Conservation (phyloP, 75 land plant genomes). For the Larix kaempferi region DNA sequence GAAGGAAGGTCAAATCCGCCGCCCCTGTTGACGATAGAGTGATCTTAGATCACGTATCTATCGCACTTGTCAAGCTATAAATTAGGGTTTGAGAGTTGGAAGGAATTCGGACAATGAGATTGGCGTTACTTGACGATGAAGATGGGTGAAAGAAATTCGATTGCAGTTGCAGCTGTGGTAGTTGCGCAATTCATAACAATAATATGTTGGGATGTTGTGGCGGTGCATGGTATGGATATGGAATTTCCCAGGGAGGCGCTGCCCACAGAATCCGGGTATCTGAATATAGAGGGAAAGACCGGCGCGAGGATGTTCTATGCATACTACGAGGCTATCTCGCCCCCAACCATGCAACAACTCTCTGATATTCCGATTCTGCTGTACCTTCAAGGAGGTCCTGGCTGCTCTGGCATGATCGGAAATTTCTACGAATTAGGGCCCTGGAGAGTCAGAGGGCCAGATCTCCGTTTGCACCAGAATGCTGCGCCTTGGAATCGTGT, state of each 20-base stretch:
- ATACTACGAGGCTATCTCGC: slow-evolving; percentile 69
- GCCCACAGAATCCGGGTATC: slow-evolving; percentile 79
- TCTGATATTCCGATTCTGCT: slow-evolving; percentile 51
- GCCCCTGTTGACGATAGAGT: too few relatives aligned
- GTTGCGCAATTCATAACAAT: background rate
- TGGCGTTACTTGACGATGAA: too few relatives aligned
- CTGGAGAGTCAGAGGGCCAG: slow-evolving; percentile 50
- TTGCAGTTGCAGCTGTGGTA: background rate
- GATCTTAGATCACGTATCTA: too few relatives aligned
- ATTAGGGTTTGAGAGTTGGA: too few relatives aligned
- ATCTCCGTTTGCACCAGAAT: slow-evolving; percentile 17
- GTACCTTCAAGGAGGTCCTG: slow-evolving; percentile 94
- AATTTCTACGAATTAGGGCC: slow-evolving; percentile 86
- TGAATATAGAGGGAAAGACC: slow-evolving; percentile 34
- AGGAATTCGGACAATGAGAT: too few relatives aligned
- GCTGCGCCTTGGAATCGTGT: slow-evolving; percentile 64
- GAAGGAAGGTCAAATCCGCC: too few relatives aligned
- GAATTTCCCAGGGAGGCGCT: slow-evolving; percentile 47
- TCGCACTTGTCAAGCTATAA: too few relatives aligned
- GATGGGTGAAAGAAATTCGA: too few relatives aligned
- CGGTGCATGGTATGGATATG: background rate
- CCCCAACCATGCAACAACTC: slow-evolving; percentile 11
- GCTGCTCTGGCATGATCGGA: slow-evolving; percentile 84
- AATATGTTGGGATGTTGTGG: background rate
- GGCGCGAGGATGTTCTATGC: slow-evolving; percentile 62